A percentile compares a stretch with the other conserved stretches of the same genome.
Conservation (phyloP, 495 filamentous ascomycete species). For the Cercophora samala region DNA sequence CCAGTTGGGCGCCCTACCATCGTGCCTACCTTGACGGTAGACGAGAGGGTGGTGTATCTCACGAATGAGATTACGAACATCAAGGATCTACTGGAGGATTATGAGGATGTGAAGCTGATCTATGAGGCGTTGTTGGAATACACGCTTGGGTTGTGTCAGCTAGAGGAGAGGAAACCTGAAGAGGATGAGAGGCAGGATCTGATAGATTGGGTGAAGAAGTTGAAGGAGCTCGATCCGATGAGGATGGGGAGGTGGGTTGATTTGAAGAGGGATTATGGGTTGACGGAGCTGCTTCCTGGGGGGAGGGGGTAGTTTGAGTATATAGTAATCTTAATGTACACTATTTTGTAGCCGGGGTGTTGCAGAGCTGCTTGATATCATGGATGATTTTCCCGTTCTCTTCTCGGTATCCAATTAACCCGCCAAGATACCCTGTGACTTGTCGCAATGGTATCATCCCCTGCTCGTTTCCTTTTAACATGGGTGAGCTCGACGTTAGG, state of each 20-base stretch:
- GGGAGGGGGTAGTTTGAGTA: background rate
- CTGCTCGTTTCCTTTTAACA: slow-evolving; percentile 47
- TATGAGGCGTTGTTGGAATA: slow-evolving; percentile 73
- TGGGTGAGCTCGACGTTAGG: slow-evolving; percentile 55
- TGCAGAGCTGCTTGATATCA: background rate
- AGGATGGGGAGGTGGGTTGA: slow-evolving; percentile 67
- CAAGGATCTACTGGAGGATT: slow-evolving; percentile 69
- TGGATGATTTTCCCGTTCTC: background rate
- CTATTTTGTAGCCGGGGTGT: background rate
- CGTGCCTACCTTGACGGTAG: slow-evolving; percentile 55
- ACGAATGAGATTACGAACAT: slow-evolving; percentile 63
- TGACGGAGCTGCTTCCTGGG: slow-evolving; percentile 14
- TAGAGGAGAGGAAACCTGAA: slow-evolving; percentile 38
- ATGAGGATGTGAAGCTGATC: slow-evolving; percentile 73
- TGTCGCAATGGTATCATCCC: slow-evolving; percentile 60
- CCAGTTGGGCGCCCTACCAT: slow-evolving; percentile 50
- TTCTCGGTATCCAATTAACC: slow-evolving; percentile 49
- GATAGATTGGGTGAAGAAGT: slow-evolving; percentile 58
- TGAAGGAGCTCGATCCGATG: slow-evolving; percentile 67
- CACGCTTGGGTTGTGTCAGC: slow-evolving; percentile 47
- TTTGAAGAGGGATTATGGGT: slow-evolving; percentile 44
- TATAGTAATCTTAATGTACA: background rate
- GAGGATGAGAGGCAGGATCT: slow-evolving; percentile 47
- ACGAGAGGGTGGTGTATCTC: slow-evolving; percentile 65
- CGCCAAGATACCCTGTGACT: slow-evolving; percentile 62